A percentile compares a stretch with the other conserved stretches of the same genome.
Evolutionary conservation across 345 rosid species (phyloP).

Genomic region (Dimocarpus longan): DNA sequence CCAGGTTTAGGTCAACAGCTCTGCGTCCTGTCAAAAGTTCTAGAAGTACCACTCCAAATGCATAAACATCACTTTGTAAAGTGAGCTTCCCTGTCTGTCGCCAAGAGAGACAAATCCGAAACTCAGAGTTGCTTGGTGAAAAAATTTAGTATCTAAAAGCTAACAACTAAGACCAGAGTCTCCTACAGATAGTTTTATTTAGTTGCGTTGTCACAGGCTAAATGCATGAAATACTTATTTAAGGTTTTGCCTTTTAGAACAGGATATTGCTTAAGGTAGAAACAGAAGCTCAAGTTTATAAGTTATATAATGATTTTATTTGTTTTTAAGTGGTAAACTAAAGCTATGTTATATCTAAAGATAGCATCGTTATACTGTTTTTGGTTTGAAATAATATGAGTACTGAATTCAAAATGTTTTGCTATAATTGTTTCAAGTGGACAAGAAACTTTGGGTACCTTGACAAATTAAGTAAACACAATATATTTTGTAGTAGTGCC

Average conservation of each 20-base stretch:
- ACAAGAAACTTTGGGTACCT: not conserved
- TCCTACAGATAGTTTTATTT: not conserved
- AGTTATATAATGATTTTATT: not conserved
- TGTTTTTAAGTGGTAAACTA: not conserved
- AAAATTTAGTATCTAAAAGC: not conserved
- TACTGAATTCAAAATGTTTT: not conserved
- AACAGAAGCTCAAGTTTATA: not conserved
- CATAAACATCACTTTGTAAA: conserved; percentile 93
- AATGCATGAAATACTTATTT: not conserved
- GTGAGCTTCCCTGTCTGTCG: conserved; percentile 95
- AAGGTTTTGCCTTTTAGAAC: not conserved
- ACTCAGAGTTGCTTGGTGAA: conserved; percentile 14
- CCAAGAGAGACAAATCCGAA: conserved; percentile 9
- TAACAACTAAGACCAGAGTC: not conserved
- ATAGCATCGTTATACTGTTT: not conserved
- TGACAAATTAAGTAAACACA: not conserved
- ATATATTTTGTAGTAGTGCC: not conserved
- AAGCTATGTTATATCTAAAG: not conserved
- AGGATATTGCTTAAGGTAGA: not conserved
- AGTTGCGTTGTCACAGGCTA: conserved; percentile 4
- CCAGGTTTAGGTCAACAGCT: conserved; percentile 90
- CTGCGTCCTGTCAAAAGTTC: conserved; percentile 96
- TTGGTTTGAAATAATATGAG: not conserved
- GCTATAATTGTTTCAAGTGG: conserved; percentile 6
- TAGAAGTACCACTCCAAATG: conserved; percentile 94